Conservation (phyloP, 2,329 filamentous ascomycete genomes). For the Hypoxylon sp. region DNA sequence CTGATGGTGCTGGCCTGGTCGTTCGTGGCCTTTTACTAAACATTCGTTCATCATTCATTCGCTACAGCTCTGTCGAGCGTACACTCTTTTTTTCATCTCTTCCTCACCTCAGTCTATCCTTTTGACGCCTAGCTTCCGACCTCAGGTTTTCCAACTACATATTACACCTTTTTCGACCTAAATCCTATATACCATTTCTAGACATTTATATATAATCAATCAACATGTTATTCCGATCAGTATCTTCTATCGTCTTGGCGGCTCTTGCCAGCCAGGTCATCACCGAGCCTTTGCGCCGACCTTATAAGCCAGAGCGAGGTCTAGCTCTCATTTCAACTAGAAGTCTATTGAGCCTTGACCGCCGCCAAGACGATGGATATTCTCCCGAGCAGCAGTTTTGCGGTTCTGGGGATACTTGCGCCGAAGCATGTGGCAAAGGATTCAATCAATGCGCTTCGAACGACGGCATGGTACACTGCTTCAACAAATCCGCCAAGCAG, state of each 20-base stretch:
- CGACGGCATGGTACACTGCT: slow-evolving; percentile 65
- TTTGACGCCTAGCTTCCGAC: slow-evolving; percentile 3
- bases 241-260: slow-evolving; percentile 37
- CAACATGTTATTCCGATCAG: slow-evolving; percentile 38
- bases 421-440: slow-evolving; percentile 48
- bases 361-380: slow-evolving; percentile 41
- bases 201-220: slow-evolving; percentile 5
- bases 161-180: slow-evolving; percentile 11
- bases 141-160: not conserved
- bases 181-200: slow-evolving; percentile 2
- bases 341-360: slow-evolving; percentile 40
- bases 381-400: slow-evolving; percentile 44
- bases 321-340: slow-evolving; percentile 43
- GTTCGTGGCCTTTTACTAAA: slow-evolving; percentile 1
- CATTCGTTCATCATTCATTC: slow-evolving; percentile 5
- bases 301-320: slow-evolving; percentile 38
- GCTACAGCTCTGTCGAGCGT: slow-evolving; percentile 26
- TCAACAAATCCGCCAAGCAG: slow-evolving; percentile 60
- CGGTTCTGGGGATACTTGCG: slow-evolving; percentile 42
- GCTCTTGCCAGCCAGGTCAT: slow-evolving; percentile 40
- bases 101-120: slow-evolving; percentile 20
- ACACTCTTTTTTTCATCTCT: slow-evolving; percentile 23
- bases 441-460: slow-evolving; percentile 46
- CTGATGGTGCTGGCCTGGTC: slow-evolving; percentile 17
- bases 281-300: slow-evolving; percentile 40